A percentile compares a stretch with the other conserved stretches of the same genome.
Evolutionary conservation across 2,329 filamentous ascomycete species (phyloP).

Genomic region (Aureobasidium sp.): DNA sequence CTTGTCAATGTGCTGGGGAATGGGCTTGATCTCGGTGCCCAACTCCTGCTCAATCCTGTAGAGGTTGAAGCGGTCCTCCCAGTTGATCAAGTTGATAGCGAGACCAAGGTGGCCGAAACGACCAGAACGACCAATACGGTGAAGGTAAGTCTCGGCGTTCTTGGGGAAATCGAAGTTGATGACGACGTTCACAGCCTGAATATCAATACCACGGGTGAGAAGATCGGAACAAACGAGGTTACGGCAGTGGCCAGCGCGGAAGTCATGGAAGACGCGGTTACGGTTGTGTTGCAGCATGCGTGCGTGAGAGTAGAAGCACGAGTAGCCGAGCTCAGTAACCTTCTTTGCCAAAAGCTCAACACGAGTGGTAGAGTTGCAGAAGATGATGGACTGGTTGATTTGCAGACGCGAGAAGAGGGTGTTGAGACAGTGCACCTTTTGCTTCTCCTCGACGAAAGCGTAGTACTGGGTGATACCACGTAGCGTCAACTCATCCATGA

Average conservation of each 20-base stretch:
- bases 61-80: slow-evolving; percentile 97
- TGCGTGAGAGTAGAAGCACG: slow-evolving; percentile 98
- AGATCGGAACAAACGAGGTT: slow-evolving; percentile 98
- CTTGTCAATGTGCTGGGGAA: slow-evolving; percentile 91
- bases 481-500: slow-evolving; percentile 98
- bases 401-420: slow-evolving; percentile 98
- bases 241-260: slow-evolving; percentile 94
- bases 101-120: slow-evolving; percentile 95
- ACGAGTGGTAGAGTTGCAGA: slow-evolving; percentile 98
- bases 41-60: slow-evolving; percentile 98
- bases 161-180: slow-evolving; percentile 99
- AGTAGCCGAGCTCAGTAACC: slow-evolving; percentile 97
- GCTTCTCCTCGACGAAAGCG: slow-evolving; percentile 97
- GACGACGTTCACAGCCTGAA: slow-evolving; percentile 97
- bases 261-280: slow-evolving; percentile 98
- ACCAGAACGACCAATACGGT: slow-evolving; percentile 95
- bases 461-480: slow-evolving; percentile 99
- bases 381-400: slow-evolving; percentile 99
- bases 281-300: slow-evolving; percentile 96
- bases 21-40: slow-evolving; percentile 96
- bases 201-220: slow-evolving; percentile 96
- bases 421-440: slow-evolving; percentile 98
- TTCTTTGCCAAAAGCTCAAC: slow-evolving; percentile 98
- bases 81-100: slow-evolving; percentile 98
- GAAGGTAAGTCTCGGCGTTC: slow-evolving; percentile 97